These are phyloP conservation scores for Clavulina sp. DNA, from an alignment of 768 basidiomycete species.

Conservation along the genomic window DNA sequence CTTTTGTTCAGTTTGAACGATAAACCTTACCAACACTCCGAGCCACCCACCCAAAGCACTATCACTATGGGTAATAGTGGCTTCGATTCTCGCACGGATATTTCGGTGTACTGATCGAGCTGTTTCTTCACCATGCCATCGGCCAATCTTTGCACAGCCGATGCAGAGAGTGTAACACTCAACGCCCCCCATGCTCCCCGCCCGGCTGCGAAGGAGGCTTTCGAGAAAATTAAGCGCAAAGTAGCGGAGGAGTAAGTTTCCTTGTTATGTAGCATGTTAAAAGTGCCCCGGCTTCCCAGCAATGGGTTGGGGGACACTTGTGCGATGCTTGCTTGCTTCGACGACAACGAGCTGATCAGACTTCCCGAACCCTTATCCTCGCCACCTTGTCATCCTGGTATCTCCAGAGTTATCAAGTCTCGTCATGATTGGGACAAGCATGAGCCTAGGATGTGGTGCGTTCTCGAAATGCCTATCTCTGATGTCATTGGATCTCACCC, in stretches of 20 bases:
- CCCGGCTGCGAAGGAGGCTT: slow-evolving; percentile 45
- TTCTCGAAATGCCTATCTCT: neutral
- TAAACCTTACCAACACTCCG: no score
- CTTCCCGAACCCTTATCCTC: neutral
- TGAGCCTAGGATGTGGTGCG: slow-evolving; percentile 49
- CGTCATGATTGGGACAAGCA: slow-evolving; percentile 57
- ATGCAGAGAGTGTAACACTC: slow-evolving; percentile 36
- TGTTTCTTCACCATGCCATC: no score
- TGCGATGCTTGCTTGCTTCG: neutral
- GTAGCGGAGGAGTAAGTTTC: slow-evolving; percentile 36
- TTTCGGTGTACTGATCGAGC: no score
- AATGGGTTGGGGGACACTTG: neutral
- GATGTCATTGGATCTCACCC: neutral
- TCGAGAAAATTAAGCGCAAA: slow-evolving; percentile 31
- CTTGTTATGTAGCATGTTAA: neutral
- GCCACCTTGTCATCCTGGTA: no score
- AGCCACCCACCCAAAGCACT: no score
- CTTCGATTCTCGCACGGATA: no score
- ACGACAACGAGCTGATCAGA: neutral
- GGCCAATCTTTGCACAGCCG: no score
- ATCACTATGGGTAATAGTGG: no score
- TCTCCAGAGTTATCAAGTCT: slow-evolving; percentile 39
- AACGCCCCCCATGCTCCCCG: slow-evolving; percentile 44
- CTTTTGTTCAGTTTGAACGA: no score
- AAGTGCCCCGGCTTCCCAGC: neutral